Conservation (phyloP, 345 rosid genomes). For the Citrus hindsii region DNA sequence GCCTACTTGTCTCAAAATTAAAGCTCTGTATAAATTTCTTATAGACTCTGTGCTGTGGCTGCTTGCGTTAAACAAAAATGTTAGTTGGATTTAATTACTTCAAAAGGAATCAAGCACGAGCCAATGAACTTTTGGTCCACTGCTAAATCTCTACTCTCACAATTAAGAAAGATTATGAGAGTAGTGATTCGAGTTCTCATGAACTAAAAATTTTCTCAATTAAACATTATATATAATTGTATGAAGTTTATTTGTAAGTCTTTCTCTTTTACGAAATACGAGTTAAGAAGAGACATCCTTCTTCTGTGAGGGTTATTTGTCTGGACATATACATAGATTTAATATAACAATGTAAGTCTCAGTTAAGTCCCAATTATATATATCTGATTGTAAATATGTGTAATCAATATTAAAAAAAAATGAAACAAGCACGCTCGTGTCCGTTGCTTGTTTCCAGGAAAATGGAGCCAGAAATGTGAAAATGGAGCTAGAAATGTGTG, state of each 20-base stretch:
- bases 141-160: no score
- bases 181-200: rapidly evolving
- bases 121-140: no score
- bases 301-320: rapidly evolving
- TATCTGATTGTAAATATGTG: no score
- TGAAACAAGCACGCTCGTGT: background rate
- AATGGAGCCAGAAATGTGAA: background rate
- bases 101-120: background rate
- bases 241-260: no score
- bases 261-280: rapidly evolving
- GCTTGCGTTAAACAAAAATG: background rate
- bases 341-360: no score
- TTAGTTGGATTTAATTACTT: background rate
- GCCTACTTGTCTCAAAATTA: background rate
- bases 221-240: no score
- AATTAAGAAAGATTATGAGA: no score
- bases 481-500: background rate
- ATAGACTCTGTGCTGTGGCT: background rate
- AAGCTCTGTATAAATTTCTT: background rate
- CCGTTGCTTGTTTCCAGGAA: background rate
- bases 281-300: no score
- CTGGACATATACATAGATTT: rapidly evolving
- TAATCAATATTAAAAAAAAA: background rate
- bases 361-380: rapidly evolving
- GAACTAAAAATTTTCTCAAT: no score